Evolutionary conservation across 2,329 filamentous ascomycete species (phyloP).

Genomic region (Nothopassalora personata): DNA sequence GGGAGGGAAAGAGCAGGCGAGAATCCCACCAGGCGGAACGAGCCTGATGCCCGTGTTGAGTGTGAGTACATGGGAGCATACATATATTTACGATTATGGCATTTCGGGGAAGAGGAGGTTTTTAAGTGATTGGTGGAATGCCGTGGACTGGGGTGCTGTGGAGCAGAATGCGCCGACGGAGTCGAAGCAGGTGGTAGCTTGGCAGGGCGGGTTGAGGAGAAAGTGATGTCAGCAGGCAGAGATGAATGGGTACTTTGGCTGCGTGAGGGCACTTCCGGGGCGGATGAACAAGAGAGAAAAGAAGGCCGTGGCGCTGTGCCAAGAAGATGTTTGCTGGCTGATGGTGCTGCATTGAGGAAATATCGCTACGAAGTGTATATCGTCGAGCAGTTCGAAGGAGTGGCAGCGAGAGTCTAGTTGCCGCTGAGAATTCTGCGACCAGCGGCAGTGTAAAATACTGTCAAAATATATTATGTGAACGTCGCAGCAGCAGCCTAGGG

Average conservation of each 20-base stretch:
- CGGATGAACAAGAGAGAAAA: not conserved
- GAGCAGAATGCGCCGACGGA: conserved; percentile 17
- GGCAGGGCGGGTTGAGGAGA: not conserved
- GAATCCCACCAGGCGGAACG: conserved; percentile 59
- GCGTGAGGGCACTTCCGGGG: not conserved
- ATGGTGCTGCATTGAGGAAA: not conserved
- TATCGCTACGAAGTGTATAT: not conserved
- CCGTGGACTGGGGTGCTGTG: conserved; percentile 79
- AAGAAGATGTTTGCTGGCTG: not conserved
- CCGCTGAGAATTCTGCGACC: not conserved
- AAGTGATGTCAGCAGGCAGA: not conserved
- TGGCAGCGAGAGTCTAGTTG: not conserved
- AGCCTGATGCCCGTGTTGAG: conserved; percentile 75
- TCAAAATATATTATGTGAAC: not conserved
- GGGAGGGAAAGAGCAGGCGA: conserved; percentile 28
- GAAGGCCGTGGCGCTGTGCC: not conserved
- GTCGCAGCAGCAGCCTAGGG: not conserved
- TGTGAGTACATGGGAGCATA: conserved; percentile 94
- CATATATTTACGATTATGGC: conserved; percentile 80
- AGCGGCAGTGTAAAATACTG: not conserved
- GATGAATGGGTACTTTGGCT: not conserved
- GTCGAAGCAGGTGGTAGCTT: conserved; percentile 5
- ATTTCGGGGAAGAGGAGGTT: conserved; percentile 69
- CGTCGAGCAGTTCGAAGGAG: not conserved
- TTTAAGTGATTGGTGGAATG: conserved; percentile 78